Evolutionary conservation across 306 rosid genomes (phyloP).

Genomic region (apple (Malus domestica)): ASM211411v1 NC_041803.1:25234501-25235000

Average conservation of each 20-base stretch:
- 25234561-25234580: not conserved
- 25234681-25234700: not conserved
- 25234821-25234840: no score
- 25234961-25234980: no score
- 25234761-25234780: not conserved
- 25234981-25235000: no score
- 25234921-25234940: no score
- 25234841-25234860: no score
- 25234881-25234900: no score
- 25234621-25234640: constrained; percentile 8
- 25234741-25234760: not conserved
- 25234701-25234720: not conserved
- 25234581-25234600: not conserved
- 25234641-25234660: not conserved
- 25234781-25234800: not conserved
- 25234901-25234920: no score
- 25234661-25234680: not conserved
- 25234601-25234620: not conserved
- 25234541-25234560: not conserved
- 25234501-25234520: not conserved
- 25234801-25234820: not conserved
- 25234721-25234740: not conserved
- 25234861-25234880: no score
- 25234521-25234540: not conserved
- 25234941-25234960: no score